These are phyloP conservation scores for Pichia sp. DNA, from an alignment of 1,139 yeast genomes.

Conservation along the genomic window DNA sequence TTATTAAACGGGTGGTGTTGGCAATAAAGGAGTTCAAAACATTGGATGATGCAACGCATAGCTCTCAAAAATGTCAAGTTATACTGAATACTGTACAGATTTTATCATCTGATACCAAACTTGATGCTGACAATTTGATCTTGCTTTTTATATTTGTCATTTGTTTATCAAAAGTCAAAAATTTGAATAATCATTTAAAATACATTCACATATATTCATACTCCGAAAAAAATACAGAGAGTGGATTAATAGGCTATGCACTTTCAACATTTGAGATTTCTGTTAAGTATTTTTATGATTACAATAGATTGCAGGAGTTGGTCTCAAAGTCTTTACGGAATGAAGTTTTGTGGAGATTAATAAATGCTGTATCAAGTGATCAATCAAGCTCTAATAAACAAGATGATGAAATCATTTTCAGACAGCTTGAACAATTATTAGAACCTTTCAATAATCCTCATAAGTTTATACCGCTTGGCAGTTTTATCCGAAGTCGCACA, in stretches of 20 bases:
- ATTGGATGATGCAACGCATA: conserved; percentile 41
- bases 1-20: conserved; percentile 40
- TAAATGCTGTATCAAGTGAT: conserved; percentile 28
- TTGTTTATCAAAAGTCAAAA: conserved; percentile 49
- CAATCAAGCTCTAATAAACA: conserved; percentile 10
- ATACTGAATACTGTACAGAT: conserved; percentile 46
- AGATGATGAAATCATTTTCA: conserved; percentile 12
- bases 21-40: conserved; percentile 51
- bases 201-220: conserved; percentile 59
- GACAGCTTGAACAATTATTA: conserved; percentile 10
- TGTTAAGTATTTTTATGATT: conserved; percentile 46
- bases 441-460: conserved; percentile 18
- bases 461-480: conserved; percentile 29
- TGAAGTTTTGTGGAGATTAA: conserved; percentile 44
- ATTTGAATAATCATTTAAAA: conserved; percentile 55
- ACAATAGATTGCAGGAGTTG: conserved; percentile 31
- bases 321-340: conserved; percentile 36
- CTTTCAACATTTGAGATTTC: conserved; percentile 83
- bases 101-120: conserved; percentile 31
- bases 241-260: conserved; percentile 38
- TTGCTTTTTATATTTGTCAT: conserved; percentile 68
- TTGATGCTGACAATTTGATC: conserved; percentile 80
- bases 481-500: conserved; percentile 44
- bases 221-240: conserved; percentile 24
- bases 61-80: conserved; percentile 45